A percentile compares a stretch with the other conserved stretches of the same genome.
Conservation (phyloP, 495 filamentous ascomycete species). For the Aspergillus cavernicola region DNA sequence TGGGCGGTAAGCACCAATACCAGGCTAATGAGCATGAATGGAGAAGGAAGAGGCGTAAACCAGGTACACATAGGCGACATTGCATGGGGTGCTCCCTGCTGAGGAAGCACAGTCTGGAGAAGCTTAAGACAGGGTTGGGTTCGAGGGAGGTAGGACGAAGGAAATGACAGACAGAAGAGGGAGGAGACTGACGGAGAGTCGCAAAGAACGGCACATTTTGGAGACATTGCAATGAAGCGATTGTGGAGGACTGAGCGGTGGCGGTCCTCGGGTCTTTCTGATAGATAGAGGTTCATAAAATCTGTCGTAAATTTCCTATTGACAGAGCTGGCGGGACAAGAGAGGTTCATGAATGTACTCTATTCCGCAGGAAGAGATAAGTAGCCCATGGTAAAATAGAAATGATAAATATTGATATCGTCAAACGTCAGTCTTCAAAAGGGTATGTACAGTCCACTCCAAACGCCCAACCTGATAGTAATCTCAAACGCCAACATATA, state of each 20-base stretch:
- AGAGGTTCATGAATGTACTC: no score
- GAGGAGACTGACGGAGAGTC: not conserved
- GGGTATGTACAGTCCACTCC: constrained; percentile 13
- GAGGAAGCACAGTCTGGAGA: not conserved
- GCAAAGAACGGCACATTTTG: not conserved
- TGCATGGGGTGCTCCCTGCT: no score
- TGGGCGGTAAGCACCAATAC: not conserved
- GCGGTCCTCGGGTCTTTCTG: no score
- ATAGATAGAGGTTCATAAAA: no score
- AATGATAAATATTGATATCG: not conserved
- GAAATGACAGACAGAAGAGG: not conserved
- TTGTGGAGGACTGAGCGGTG: no score
- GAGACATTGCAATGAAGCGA: not conserved
- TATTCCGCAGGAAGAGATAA: no score
- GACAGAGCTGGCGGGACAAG: no score
- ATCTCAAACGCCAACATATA: constrained; percentile 6
- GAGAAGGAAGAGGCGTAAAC: no score
- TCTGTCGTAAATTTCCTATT: no score
- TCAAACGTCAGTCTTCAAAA: not conserved
- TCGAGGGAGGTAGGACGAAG: not conserved
- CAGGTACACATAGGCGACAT: no score
- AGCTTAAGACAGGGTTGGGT: no score
- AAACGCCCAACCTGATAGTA: constrained; percentile 6
- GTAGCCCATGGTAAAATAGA: not conserved
- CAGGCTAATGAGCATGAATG: no score